Percentiles rank a stretch among this genome's conserved stretches.
Conservation (phyloP, 2,329 filamentous ascomycete genomes). For the Pseudopithomyces maydicus region DNA sequence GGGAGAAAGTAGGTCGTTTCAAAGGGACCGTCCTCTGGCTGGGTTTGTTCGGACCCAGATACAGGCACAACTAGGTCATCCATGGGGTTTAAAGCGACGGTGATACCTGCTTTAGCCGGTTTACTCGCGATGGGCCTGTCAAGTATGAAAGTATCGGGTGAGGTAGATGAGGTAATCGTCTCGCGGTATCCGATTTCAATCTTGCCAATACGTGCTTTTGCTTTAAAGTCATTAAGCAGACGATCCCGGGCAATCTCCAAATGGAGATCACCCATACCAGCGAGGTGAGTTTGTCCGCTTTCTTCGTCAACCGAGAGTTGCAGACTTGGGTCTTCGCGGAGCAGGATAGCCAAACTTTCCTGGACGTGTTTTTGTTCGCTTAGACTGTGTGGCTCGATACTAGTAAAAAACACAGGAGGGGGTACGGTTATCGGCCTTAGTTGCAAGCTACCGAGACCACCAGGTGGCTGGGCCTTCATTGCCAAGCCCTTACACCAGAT, state of each 20-base stretch:
- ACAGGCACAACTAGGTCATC: slow-evolving; percentile 28
- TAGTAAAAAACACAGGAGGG: slow-evolving; percentile 95
- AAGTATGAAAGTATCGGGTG: slow-evolving; percentile 66
- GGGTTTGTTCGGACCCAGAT: slow-evolving; percentile 20
- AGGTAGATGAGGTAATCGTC: slow-evolving; percentile 66
- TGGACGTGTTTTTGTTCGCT: slow-evolving; percentile 81
- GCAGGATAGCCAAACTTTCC: slow-evolving; percentile 74
- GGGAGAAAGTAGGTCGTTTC: slow-evolving; percentile 35
- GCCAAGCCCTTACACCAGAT: slow-evolving; percentile 71
- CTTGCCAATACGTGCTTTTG: slow-evolving; percentile 79
- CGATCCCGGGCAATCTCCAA: slow-evolving; percentile 90
- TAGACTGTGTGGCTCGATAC: slow-evolving; percentile 79
- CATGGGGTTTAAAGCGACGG: slow-evolving; percentile 68
- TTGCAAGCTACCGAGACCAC: slow-evolving; percentile 74
- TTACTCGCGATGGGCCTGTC: slow-evolving; percentile 83
- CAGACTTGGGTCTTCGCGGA: slow-evolving; percentile 91
- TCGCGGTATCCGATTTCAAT: slow-evolving; percentile 98
- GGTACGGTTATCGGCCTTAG: slow-evolving; percentile 87
- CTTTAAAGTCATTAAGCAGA: slow-evolving; percentile 87
- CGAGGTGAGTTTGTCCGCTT: slow-evolving; percentile 88
- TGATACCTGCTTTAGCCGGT: slow-evolving; percentile 76
- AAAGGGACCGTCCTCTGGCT: slow-evolving; percentile 34
- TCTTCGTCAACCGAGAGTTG: slow-evolving; percentile 85
- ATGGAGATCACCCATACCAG: slow-evolving; percentile 96
- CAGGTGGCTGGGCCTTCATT: slow-evolving; percentile 66